phyloP scores from a whole-genome alignment of 805 yeast genomes.

The Lipomyces starkeyi region DNA sequence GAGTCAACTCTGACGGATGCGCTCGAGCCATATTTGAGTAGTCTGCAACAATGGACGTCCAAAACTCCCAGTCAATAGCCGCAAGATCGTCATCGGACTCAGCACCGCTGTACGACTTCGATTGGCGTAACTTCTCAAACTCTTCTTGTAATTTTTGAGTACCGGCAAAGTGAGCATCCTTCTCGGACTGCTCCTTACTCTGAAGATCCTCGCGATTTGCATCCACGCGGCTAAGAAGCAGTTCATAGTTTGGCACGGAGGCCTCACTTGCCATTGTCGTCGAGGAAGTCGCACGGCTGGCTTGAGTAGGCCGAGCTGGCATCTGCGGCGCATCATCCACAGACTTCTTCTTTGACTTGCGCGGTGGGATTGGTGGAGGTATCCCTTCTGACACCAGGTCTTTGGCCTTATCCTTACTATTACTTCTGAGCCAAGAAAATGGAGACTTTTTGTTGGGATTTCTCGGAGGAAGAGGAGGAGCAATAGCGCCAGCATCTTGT shows the following conservation, averaged over 20 bases:
- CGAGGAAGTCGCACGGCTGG: conserved; percentile 43
- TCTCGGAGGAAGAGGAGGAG: conserved; percentile 34
- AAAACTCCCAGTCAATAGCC: conserved; percentile 55
- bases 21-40: conserved; percentile 69
- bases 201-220: conserved; percentile 60
- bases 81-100: conserved; percentile 50
- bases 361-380: conserved; percentile 22
- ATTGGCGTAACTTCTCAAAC: conserved; percentile 42
- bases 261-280: conserved; percentile 12
- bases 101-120: conserved; percentile 13
- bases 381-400: not conserved
- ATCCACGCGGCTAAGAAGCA: conserved; percentile 64
- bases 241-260: conserved; percentile 51
- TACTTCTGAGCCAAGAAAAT: conserved; percentile 43
- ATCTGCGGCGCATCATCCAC: conserved; percentile 32
- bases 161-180: conserved; percentile 58
- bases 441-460: conserved; percentile 39
- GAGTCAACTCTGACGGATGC: conserved; percentile 63
- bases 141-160: conserved; percentile 46
- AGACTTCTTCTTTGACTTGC: conserved; percentile 14
- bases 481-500: conserved; percentile 1
- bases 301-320: conserved; percentile 41
- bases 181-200: conserved; percentile 57
- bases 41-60: conserved; percentile 83
- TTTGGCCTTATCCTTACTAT: conserved; percentile 5